Evolutionary conservation across 2,329 filamentous ascomycete genomes (phyloP).

Genomic region (Rutstroemia sp.): DNA sequence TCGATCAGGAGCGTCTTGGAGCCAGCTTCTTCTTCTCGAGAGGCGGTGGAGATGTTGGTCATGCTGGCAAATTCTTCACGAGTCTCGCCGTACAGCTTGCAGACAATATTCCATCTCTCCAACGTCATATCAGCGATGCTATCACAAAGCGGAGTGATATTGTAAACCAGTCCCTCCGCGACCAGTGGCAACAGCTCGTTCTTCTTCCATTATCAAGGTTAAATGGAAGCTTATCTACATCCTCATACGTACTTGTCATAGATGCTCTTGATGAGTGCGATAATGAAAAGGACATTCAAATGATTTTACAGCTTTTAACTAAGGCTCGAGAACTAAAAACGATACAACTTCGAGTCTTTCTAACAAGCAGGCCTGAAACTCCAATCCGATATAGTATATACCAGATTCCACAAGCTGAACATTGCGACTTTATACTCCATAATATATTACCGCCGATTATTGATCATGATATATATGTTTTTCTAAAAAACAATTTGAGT

Average conservation of each 20-base stretch:
- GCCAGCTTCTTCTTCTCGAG: slow-evolving; percentile 14
- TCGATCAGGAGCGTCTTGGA: slow-evolving; percentile 25
- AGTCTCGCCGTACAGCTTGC: slow-evolving; percentile 27
- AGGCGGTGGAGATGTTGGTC: slow-evolving; percentile 20
- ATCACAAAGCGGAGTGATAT: slow-evolving; percentile 30
- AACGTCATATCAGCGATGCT: slow-evolving; percentile 21
- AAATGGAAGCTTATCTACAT: too few relatives aligned
- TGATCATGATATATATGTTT: slow-evolving; percentile 13
- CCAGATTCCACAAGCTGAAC: too few relatives aligned
- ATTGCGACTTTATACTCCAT: slow-evolving; percentile 3
- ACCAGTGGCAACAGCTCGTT: slow-evolving; percentile 30
- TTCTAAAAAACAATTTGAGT: slow-evolving; percentile 5
- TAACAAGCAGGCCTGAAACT: too few relatives aligned
- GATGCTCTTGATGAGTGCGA: too few relatives aligned
- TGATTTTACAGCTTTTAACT: slow-evolving; percentile 27
- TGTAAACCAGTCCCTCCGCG: slow-evolving; percentile 21
- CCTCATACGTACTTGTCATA: too few relatives aligned
- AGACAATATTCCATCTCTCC: slow-evolving; percentile 25
- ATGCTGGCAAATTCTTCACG: slow-evolving; percentile 28
- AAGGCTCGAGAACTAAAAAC: slow-evolving; percentile 14
- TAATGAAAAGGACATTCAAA: too few relatives aligned
- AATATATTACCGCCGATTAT: slow-evolving; percentile 11
- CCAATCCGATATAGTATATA: too few relatives aligned
- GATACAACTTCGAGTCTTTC: neutral
- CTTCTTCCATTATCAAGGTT: slow-evolving; percentile 9